These are phyloP conservation scores for Ploettnerulaceae sp. DNA, from an alignment of 2,329 filamentous ascomycete genomes.

Conservation along the genomic window DNA sequence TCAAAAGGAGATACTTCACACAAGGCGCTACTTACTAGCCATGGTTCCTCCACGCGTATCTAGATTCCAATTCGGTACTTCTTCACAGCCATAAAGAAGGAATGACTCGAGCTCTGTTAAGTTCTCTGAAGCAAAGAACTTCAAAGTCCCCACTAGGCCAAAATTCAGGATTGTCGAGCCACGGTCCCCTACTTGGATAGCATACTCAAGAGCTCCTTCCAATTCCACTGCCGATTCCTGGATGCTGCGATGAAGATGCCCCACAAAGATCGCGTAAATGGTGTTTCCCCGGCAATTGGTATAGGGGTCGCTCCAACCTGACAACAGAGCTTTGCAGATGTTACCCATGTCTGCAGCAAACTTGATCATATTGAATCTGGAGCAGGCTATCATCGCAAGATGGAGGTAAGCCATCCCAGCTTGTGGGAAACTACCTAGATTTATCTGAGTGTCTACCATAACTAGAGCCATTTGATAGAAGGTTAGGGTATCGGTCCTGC, in stretches of 20 bases:
- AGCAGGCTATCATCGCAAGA: conserved; percentile 60
- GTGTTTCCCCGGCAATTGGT: conserved; percentile 65
- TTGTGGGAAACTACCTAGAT: conserved; percentile 61
- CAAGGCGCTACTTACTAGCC: conserved; percentile 38
- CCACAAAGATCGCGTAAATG: conserved; percentile 63
- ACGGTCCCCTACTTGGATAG: conserved; percentile 63
- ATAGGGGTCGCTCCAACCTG: conserved; percentile 57
- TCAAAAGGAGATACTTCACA: too few relatives aligned
- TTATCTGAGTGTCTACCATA: conserved; percentile 62
- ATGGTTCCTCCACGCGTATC: conserved; percentile 69
- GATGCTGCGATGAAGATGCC: conserved; percentile 63
- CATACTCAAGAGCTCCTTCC: conserved; percentile 62
- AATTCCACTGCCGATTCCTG: conserved; percentile 53
- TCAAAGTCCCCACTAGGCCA: conserved; percentile 61
- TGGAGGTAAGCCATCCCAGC: conserved; percentile 65
- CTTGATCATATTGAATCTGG: conserved; percentile 65
- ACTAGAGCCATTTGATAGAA: conserved; percentile 67
- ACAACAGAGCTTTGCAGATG: conserved; percentile 59
- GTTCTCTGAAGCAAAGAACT: conserved; percentile 66
- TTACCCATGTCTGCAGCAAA: conserved; percentile 62
- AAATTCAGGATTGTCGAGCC: conserved; percentile 68
- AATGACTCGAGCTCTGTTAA: conserved; percentile 64
- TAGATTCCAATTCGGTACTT: conserved; percentile 65
- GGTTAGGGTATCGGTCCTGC: conserved; percentile 53
- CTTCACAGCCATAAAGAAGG: conserved; percentile 65